Evolutionary conservation across 495 filamentous ascomycete genomes (phyloP).

Genomic region (Penicillium verhagenii): DNA sequence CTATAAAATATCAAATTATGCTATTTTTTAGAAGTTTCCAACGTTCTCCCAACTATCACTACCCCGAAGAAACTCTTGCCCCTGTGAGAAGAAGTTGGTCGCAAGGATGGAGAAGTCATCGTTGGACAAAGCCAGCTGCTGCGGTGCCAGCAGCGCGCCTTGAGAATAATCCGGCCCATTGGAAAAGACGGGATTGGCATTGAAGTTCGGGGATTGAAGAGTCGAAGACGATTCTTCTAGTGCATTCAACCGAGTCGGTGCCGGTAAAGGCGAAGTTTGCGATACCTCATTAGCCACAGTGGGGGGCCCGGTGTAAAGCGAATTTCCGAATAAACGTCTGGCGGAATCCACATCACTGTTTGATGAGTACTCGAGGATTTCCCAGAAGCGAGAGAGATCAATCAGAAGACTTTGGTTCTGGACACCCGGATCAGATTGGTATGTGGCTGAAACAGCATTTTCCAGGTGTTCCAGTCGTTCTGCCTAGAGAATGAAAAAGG

Average conservation of each 20-base stretch:
- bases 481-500: constrained; percentile 24
- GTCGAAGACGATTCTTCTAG: constrained; percentile 21
- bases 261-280: constrained; percentile 45
- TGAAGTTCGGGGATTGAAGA: constrained; percentile 13
- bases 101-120: constrained; percentile 51
- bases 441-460: constrained; percentile 46
- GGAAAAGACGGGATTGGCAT: constrained; percentile 13
- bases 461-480: constrained; percentile 42
- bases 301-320: constrained; percentile 29
- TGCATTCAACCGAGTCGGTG: constrained; percentile 36
- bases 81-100: constrained; percentile 49
- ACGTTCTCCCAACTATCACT: constrained; percentile 39
- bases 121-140: constrained; percentile 34
- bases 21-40: constrained; percentile 42
- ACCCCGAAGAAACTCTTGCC: constrained; percentile 42
- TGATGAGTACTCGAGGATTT: constrained; percentile 50
- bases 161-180: constrained; percentile 22
- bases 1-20: too few relatives aligned
- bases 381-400: constrained; percentile 50
- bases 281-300: constrained; percentile 38
- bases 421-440: constrained; percentile 36
- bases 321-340: constrained; percentile 42
- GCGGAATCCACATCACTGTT: constrained; percentile 42
- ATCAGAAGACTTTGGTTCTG: constrained; percentile 48
- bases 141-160: constrained; percentile 22